phyloP scores from a whole-genome alignment of 139 green algal species.

The Raphidocelis subcapitata region DNA sequence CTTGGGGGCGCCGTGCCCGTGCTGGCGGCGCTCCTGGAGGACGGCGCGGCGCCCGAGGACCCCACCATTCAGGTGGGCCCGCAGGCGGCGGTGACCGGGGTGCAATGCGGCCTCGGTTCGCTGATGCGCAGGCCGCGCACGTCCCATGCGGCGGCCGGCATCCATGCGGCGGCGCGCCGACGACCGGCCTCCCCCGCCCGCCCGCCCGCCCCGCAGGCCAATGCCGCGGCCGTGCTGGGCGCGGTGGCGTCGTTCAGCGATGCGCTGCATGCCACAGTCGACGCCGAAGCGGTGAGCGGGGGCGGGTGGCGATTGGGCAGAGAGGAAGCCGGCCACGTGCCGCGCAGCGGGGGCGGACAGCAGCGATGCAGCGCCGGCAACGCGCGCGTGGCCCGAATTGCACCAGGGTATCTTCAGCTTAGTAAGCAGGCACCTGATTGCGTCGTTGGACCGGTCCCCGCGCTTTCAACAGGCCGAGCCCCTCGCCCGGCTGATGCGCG shows the following conservation, averaged over 20 bases:
- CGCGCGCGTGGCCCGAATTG: not conserved
- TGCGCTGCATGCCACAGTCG: constrained; percentile 1
- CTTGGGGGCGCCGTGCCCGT: too few relatives aligned
- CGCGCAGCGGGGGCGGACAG: not conserved
- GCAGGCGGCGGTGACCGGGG: not conserved
- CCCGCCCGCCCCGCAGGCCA: not conserved
- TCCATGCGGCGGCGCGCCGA: not conserved
- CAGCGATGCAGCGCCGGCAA: not conserved
- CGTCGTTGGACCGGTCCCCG: not conserved
- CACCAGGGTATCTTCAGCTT: not conserved
- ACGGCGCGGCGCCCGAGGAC: too few relatives aligned
- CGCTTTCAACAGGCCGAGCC: not conserved
- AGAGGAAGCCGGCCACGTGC: too few relatives aligned
- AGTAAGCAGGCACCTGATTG: not conserved
- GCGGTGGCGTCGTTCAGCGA: constrained; percentile 14
- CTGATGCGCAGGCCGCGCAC: not conserved
- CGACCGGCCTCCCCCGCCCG: too few relatives aligned
- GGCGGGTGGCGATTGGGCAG: too few relatives aligned
- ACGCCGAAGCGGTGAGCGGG: not conserved
- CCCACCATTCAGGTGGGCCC: too few relatives aligned
- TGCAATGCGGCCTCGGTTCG: not conserved
- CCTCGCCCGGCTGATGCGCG: too few relatives aligned
- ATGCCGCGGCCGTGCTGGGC: constrained; percentile 14
- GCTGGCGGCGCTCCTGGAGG: too few relatives aligned
- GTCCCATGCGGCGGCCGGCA: not conserved